A percentile compares a stretch with the other conserved stretches of the same genome.
phyloP scores from a whole-genome alignment of 2,329 filamentous ascomycete genomes.

The Graphiopsis chlorocephala region DNA sequence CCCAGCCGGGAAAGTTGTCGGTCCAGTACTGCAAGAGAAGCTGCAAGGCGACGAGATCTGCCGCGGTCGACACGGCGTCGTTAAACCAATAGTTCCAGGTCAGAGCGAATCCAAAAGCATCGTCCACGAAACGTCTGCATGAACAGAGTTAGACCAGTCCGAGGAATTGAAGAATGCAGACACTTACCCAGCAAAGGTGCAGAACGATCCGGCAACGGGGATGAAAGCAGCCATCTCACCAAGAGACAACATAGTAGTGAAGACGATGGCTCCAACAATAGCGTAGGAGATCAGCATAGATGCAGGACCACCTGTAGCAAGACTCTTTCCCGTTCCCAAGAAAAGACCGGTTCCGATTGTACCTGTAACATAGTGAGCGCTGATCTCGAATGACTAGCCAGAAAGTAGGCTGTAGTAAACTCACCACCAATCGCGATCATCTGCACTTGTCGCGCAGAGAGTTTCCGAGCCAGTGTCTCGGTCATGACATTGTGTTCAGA shows the following conservation, averaged over 20 bases:
- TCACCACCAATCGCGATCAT: conserved; percentile 66
- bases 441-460: conserved; percentile 55
- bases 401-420: not conserved
- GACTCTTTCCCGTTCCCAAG: conserved; percentile 57
- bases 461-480: conserved; percentile 47
- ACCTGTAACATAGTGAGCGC: conserved; percentile 38
- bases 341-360: conserved; percentile 47
- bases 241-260: conserved; percentile 74
- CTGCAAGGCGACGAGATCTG: conserved; percentile 60
- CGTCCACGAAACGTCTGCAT: conserved; percentile 68
- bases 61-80: conserved; percentile 59
- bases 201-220: conserved; percentile 71
- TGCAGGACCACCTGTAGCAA: conserved; percentile 54
- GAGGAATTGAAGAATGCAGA: not conserved
- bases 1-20: conserved; percentile 62
- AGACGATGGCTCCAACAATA: conserved; percentile 68
- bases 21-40: conserved; percentile 62
- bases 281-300: conserved; percentile 70
- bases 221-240: conserved; percentile 84
- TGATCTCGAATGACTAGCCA: conserved; percentile 54
- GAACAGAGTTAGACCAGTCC: conserved; percentile 33
- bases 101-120: conserved; percentile 74
- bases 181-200: conserved; percentile 47
- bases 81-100: conserved; percentile 66
- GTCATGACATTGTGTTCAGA: not conserved